phyloP scores from a whole-genome alignment of 805 yeast genomes.

The Clavispora fructus region DNA sequence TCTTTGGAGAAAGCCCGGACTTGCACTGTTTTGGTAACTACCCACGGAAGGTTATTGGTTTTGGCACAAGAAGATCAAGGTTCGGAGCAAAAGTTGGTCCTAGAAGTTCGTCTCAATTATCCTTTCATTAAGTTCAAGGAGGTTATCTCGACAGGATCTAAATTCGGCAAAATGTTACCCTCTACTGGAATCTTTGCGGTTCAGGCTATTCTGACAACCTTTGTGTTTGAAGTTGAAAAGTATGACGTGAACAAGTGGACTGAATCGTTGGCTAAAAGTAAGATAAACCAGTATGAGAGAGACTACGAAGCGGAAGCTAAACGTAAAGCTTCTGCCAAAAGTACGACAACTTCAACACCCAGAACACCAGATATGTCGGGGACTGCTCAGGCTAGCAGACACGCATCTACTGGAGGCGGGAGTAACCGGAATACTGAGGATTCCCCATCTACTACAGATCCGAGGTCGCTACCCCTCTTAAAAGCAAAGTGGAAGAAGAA shows the following conservation, averaged over 20 bases:
- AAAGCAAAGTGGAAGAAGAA: not conserved
- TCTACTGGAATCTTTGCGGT: slow-evolving; percentile 51
- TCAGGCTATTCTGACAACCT: slow-evolving; percentile 48
- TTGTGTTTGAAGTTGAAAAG: slow-evolving; percentile 52
- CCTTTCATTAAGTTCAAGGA: slow-evolving; percentile 56
- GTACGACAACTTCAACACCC: not conserved
- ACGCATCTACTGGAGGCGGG: not conserved
- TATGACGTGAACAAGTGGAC: slow-evolving; percentile 50
- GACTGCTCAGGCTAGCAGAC: slow-evolving; percentile 1
- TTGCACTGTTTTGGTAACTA: slow-evolving; percentile 54
- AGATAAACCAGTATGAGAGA: slow-evolving; percentile 19
- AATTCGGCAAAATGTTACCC: slow-evolving; percentile 27
- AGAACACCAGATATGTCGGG: not conserved
- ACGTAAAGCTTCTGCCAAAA: not conserved
- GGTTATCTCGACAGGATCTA: slow-evolving; percentile 36
- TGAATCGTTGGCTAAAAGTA: slow-evolving; percentile 15
- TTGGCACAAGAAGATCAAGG: slow-evolving; percentile 41
- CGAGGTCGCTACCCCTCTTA: not conserved
- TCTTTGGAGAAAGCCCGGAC: slow-evolving; percentile 35
- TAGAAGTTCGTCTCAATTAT: slow-evolving; percentile 51
- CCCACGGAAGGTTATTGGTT: slow-evolving; percentile 57
- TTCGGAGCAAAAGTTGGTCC: slow-evolving; percentile 39
- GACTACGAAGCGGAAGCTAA: slow-evolving; percentile 6
- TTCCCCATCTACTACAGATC: not conserved
- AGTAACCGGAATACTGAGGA: not conserved